Evolutionary conservation across 768 basidiomycete species (phyloP).

Genomic region (Leccinum subgranulosum): DNA sequence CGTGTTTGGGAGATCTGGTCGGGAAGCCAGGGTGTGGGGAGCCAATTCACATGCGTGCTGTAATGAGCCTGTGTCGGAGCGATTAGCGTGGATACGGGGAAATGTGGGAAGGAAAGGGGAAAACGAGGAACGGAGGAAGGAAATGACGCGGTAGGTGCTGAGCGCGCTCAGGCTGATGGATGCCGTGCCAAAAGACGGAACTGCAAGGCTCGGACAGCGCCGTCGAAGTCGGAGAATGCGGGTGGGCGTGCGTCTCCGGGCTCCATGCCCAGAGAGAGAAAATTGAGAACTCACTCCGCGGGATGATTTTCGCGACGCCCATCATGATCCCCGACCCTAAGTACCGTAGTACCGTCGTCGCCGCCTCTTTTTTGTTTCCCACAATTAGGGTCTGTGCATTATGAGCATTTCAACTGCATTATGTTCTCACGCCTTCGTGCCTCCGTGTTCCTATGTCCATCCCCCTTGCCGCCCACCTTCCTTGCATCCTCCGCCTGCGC

Average conservation of each 20-base stretch:
- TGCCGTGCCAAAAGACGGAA: neutral
- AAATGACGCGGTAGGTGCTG: constrained; percentile 7
- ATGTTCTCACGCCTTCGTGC: constrained; percentile 21
- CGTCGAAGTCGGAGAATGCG: constrained; percentile 23
- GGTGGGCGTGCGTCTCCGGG: constrained; percentile 2
- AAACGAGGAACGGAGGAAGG: constrained; percentile 9
- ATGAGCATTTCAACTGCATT: too few relatives aligned
- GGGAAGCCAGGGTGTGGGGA: constrained; percentile 13
- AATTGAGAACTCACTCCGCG: neutral
- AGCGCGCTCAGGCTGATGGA: neutral
- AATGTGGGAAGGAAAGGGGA: neutral
- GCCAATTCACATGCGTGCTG: constrained; percentile 6
- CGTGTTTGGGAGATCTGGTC: constrained; percentile 23
- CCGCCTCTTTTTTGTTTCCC: too few relatives aligned
- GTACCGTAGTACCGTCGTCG: neutral
- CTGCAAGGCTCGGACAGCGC: constrained; percentile 11
- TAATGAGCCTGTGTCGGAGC: constrained; percentile 19
- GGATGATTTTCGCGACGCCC: neutral
- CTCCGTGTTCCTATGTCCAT: constrained; percentile 17
- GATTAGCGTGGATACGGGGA: constrained; percentile 16
- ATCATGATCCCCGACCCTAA: neutral
- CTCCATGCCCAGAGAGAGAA: neutral
- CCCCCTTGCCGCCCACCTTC: constrained; percentile 3
- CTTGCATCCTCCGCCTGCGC: constrained; percentile 3
- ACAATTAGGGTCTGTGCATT: too few relatives aligned